phyloP scores from a whole-genome alignment of 176 grass and related monocot species.

The Pontederia paniculata region DNA sequence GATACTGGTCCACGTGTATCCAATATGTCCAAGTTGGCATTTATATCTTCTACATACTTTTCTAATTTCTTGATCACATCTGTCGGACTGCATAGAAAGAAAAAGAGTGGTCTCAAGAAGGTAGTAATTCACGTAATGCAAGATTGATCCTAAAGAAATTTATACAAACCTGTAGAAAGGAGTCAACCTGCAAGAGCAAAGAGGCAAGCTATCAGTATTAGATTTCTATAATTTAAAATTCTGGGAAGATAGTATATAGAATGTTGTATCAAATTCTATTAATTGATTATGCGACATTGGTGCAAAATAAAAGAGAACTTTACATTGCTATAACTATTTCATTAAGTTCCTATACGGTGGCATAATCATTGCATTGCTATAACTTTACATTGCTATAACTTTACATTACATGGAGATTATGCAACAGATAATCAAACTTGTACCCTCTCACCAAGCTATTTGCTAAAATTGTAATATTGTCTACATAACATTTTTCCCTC shows the following conservation, averaged over 20 bases:
- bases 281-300: too few species aligned
- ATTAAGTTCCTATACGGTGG: too few species aligned
- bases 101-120: conserved; percentile 2
- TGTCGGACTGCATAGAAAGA: conserved; percentile 42
- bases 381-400: too few species aligned
- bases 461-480: too few species aligned
- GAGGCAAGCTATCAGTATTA: conserved; percentile 6
- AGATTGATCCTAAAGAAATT: neutral
- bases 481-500: too few species aligned
- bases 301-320: too few species aligned
- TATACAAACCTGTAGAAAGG: conserved; percentile 82
- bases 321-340: too few species aligned
- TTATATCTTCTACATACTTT: conserved; percentile 69
- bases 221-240: neutral
- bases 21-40: conserved; percentile 49
- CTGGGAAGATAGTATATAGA: neutral
- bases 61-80: conserved; percentile 55
- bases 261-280: too few species aligned
- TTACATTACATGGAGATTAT: too few species aligned
- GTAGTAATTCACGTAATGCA: neutral
- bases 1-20: conserved; percentile 77
- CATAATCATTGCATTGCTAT: too few species aligned
- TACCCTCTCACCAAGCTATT: too few species aligned
- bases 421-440: too few species aligned
- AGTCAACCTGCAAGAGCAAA: conserved; percentile 59